Base-by-base conservation (phyloP, 208 protist genomes). In the Acanthamoeba divionensis region DNA sequence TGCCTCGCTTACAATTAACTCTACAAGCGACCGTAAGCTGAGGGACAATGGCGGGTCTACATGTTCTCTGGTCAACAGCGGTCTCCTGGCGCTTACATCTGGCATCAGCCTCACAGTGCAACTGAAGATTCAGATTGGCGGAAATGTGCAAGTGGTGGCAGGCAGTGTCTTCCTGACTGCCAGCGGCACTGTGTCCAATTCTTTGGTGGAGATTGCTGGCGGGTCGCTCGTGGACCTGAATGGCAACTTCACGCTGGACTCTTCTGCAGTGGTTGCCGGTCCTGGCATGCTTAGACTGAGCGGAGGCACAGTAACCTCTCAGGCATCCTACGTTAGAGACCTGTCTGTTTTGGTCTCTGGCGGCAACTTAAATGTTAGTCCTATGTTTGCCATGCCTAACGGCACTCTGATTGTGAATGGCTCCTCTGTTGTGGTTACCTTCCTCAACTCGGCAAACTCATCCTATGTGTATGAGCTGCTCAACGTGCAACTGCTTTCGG, bases 101-200 rank as follows among this genome's bases (percentile, higher is more conserved):
- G n/a, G 38, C 75, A 63, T 85, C 75, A 57, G 33, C 29, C 52
- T 85, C 75, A 85, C 75, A 8, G 65, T 85, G 52, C 75, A 85
- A 38, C 44, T 85, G 52, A 85, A 85, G 5, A 50, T 48, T 2
- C 71, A 80, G 71, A 52, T 80, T 50, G 7, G 1, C 44, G 21
- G 47, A 26, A 24, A 62, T 31, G 54, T 52, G 9, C 71, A 31
- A 31, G 71, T 80, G 48, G 60, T 36, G 48, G 41, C 41, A 44
- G 44, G 71, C 71, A 80, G 48, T 10, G 45, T 80, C 48, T 21
- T 33, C 71, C 60, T 80, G 48, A 57, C 24, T 12, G 48, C 48
- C 71, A 80, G 4, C 71, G 44, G 71, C 45, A 80, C 71, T n/a
- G n/a, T n/a, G n/a, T n/a, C n/a, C n/a, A n/a, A n/a, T n/a, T n/a